A percentile compares a stretch with the other conserved stretches of the same genome.
Evolutionary conservation across 1,284 basidiomycete genomes (phyloP).

Genomic region (Porodaedalea pini): DNA sequence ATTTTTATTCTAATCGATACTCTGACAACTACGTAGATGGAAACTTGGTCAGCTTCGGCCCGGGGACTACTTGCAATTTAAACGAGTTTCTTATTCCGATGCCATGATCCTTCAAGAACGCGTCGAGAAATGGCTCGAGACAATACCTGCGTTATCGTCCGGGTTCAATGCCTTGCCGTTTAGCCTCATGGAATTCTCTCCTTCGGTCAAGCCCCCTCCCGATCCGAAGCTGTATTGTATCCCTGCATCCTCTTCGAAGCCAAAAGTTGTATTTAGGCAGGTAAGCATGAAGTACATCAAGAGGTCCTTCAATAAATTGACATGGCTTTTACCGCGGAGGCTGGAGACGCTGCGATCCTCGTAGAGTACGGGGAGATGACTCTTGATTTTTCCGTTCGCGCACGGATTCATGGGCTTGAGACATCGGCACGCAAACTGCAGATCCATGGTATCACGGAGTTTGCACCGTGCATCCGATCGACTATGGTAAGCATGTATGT

Average conservation of each 20-base stretch:
- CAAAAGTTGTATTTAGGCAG: conserved; percentile 43
- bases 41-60: conserved; percentile 60
- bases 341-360: conserved; percentile 54
- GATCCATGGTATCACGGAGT: conserved; percentile 39
- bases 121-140: conserved; percentile 32
- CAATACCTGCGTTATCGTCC: conserved; percentile 24
- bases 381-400: conserved; percentile 48
- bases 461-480: conserved; percentile 56
- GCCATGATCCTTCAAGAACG: conserved; percentile 31
- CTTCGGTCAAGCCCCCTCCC: conserved; percentile 9
- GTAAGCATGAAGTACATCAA: conserved; percentile 27
- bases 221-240: conserved; percentile 37
- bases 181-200: conserved; percentile 15
- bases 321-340: conserved; percentile 31
- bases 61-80: conserved; percentile 49
- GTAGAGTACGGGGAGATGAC: conserved; percentile 55
- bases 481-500: conserved; percentile 41
- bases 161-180: conserved; percentile 10
- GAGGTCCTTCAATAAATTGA: background rate
- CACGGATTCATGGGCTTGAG: conserved; percentile 56
- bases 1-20: background rate
- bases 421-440: conserved; percentile 34
- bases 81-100: conserved; percentile 41
- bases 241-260: conserved; percentile 23
- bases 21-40: conserved; percentile 41